Conservation (phyloP, 228 moss, liverwort and hornwort genomes). For the Sphagnum magellanicum region DNA sequence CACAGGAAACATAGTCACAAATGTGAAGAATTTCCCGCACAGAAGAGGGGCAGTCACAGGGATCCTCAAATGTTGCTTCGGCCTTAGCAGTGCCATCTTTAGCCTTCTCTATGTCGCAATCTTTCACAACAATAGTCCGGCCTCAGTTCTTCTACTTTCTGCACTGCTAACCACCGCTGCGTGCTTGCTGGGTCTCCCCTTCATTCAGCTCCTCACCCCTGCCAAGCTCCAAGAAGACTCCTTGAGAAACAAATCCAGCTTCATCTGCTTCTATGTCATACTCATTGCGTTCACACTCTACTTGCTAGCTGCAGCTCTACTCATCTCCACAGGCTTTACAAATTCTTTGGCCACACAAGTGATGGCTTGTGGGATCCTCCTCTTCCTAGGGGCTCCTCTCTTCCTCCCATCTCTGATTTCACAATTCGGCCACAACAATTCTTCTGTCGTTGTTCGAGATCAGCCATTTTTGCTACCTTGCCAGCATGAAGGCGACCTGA, state of each 20-base stretch:
- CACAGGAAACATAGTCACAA: conserved; percentile 36
- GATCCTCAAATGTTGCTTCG: conserved; percentile 34
- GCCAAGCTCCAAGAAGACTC: conserved; percentile 9
- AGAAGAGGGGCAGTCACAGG: conserved; percentile 32
- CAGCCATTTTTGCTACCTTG: not conserved
- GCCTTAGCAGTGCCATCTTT: conserved; percentile 39
- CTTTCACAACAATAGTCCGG: conserved; percentile 8
- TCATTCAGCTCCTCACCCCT: conserved; percentile 25
- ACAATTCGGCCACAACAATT: no score
- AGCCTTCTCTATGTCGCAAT: conserved; percentile 17
- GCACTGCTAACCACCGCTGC: conserved; percentile 13
- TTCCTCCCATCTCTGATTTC: conserved; percentile 15
- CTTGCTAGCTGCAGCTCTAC: conserved; percentile 17
- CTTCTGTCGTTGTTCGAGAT: conserved; percentile 4
- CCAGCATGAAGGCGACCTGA: not conserved
- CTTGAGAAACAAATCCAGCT: conserved; percentile 22
- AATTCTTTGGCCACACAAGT: conserved; percentile 11
- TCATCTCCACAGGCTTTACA: not conserved
- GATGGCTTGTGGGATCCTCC: conserved; percentile 17
- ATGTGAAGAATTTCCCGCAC: conserved; percentile 33
- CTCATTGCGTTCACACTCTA: conserved; percentile 30
- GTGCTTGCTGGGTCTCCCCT: conserved; percentile 16
- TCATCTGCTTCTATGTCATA: conserved; percentile 28
- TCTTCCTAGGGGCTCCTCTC: conserved; percentile 28
- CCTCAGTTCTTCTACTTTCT: conserved; percentile 21